phyloP scores from a whole-genome alignment of 495 filamentous ascomycete genomes.

The Annulohypoxylon stygium region DNA sequence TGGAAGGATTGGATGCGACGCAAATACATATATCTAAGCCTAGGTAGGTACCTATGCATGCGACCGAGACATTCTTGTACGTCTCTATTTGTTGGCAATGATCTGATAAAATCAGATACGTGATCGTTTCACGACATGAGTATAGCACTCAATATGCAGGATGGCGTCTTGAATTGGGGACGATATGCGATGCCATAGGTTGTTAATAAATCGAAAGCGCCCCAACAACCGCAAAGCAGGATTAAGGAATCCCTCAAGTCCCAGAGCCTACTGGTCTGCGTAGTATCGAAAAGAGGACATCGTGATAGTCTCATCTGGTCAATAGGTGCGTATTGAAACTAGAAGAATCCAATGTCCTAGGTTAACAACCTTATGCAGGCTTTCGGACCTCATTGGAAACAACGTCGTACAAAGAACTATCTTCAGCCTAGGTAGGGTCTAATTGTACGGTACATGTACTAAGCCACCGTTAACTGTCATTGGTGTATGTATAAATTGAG shows the following conservation, averaged over 20 bases:
- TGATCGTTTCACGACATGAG: slow-evolving; percentile 2
- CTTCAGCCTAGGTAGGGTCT: too few relatives aligned
- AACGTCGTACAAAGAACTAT: too few relatives aligned
- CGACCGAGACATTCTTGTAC: not conserved
- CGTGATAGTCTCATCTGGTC: not conserved
- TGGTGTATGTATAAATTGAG: too few relatives aligned
- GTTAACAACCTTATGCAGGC: too few relatives aligned
- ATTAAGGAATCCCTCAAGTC: not conserved
- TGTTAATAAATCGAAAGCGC: not conserved
- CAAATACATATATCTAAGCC: too few relatives aligned
- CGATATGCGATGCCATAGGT: not conserved
- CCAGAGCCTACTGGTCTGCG: not conserved
- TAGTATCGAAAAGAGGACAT: not conserved
- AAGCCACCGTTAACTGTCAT: too few relatives aligned
- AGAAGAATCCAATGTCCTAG: too few relatives aligned
- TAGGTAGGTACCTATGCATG: too few relatives aligned
- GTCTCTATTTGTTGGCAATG: not conserved
- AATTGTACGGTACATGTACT: too few relatives aligned
- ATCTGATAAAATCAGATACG: not conserved
- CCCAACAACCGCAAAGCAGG: not conserved
- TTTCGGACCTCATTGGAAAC: too few relatives aligned
- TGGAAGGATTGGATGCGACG: slow-evolving; percentile 12
- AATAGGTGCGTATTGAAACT: not conserved
- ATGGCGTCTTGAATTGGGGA: not conserved
- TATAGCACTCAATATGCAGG: slow-evolving; percentile 3